Conservation (phyloP, 768 basidiomycete genomes). For the Cystobasidiopsis lactophilus region DNA sequence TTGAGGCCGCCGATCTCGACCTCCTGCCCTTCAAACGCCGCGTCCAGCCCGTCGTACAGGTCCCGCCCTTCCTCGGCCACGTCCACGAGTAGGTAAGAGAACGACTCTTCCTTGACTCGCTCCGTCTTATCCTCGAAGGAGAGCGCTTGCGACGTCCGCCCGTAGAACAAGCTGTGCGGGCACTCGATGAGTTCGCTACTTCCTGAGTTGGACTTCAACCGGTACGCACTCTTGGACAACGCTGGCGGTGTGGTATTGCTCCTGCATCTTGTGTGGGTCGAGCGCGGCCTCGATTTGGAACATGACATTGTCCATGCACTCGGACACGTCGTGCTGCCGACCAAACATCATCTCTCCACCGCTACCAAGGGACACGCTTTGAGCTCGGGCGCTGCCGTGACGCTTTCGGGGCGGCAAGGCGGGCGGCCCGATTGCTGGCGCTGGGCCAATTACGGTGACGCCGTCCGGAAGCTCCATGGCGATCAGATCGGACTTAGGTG, state of each 20-base stretch:
- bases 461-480: neutral
- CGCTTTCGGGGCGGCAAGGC: neutral
- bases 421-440: neutral
- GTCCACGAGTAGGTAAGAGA: constrained; percentile 82
- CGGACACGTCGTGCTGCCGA: constrained; percentile 80
- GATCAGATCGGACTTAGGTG: neutral
- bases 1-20: constrained; percentile 58
- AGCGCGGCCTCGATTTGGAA: constrained; percentile 82
- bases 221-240: constrained; percentile 54
- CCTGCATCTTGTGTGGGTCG: constrained; percentile 36
- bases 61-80: constrained; percentile 74
- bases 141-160: constrained; percentile 48
- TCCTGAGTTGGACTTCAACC: neutral
- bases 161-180: constrained; percentile 54
- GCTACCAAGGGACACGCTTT: neutral
- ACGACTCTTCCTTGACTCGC: constrained; percentile 73
- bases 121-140: constrained; percentile 18
- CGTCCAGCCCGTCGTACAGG: constrained; percentile 75
- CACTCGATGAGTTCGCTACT: constrained; percentile 3
- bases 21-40: constrained; percentile 71
- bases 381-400: no score
- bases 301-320: constrained; percentile 98
- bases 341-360: neutral
- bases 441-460: neutral
- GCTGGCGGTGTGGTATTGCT: constrained; percentile 37